Evolutionary conservation across 176 grass and related monocot genomes (phyloP).

Genomic region (Secale cereale): DNA sequence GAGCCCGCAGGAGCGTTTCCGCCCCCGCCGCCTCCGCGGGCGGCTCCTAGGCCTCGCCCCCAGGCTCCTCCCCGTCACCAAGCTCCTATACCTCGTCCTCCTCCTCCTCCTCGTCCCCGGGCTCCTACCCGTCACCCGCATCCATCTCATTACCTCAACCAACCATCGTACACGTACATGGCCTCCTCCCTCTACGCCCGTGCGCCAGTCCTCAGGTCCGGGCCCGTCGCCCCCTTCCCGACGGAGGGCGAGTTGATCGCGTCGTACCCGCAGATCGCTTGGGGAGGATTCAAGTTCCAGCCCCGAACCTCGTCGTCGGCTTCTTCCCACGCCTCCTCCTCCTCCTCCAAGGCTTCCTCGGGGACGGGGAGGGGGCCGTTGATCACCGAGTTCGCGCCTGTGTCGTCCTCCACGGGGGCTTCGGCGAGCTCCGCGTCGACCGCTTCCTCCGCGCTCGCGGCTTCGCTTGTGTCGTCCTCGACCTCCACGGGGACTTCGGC

Average conservation of each 20-base stretch:
- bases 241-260: not conserved
- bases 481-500: not conserved
- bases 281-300: not conserved
- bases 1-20: not conserved
- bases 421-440: not conserved
- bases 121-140: not conserved
- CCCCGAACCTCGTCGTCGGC: not conserved
- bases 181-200: too few relatives aligned
- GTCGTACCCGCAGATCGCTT: not conserved
- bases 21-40: not conserved
- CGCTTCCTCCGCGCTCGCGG: not conserved
- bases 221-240: not conserved
- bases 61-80: not conserved
- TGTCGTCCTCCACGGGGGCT: not conserved
- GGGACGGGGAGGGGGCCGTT: not conserved
- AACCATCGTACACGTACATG: too few relatives aligned
- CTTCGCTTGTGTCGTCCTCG: too few relatives aligned
- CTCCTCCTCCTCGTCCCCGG: not conserved
- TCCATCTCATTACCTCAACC: not conserved
- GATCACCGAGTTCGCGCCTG: not conserved
- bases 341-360: not conserved
- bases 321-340: not conserved
- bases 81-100: too few relatives aligned
- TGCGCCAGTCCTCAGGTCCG: too few relatives aligned
- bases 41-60: not conserved